These are phyloP conservation scores for Colletotrichum musae DNA, from an alignment of 2,329 filamentous ascomycete genomes.

Conservation along the genomic window DNA sequence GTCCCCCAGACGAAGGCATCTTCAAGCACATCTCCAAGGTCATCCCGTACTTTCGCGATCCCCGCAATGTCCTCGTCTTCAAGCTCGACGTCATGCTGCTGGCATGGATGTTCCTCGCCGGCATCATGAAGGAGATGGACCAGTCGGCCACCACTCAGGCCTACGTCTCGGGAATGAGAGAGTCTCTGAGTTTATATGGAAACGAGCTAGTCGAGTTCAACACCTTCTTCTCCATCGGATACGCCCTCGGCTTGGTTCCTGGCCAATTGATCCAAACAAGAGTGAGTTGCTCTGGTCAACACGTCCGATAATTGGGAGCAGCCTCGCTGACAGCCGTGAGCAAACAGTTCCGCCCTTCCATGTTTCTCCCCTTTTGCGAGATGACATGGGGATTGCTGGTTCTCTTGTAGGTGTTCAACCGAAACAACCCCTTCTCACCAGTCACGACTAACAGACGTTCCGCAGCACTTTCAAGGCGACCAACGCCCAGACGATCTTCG, in stretches of 20 bases:
- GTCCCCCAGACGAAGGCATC: slow-evolving; percentile 34
- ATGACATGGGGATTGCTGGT: slow-evolving; percentile 48
- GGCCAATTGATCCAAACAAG: slow-evolving; percentile 48
- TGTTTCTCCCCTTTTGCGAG: slow-evolving; percentile 56
- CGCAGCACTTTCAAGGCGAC: slow-evolving; percentile 46
- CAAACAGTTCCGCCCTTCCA: slow-evolving; percentile 22
- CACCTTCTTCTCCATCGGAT: slow-evolving; percentile 45
- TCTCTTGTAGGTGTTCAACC: slow-evolving; percentile 25
- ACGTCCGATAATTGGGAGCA: background rate
- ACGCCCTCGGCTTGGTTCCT: slow-evolving; percentile 46
- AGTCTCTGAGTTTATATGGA: slow-evolving; percentile 51
- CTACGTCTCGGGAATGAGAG: slow-evolving; percentile 58
- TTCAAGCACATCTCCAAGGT: slow-evolving; percentile 40
- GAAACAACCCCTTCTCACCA: background rate
- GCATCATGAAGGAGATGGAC: slow-evolving; percentile 48
- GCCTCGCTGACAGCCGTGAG: background rate
- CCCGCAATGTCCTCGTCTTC: slow-evolving; percentile 52
- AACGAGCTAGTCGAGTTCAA: slow-evolving; percentile 47
- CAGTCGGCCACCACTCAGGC: slow-evolving; percentile 55
- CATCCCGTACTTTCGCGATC: slow-evolving; percentile 48
- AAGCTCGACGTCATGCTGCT: slow-evolving; percentile 53
- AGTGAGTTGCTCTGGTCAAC: slow-evolving; percentile 22
- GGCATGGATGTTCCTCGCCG: slow-evolving; percentile 51
- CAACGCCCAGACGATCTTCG: slow-evolving; percentile 51
- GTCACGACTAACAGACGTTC: slow-evolving; percentile 19